Conservation (phyloP, 805 yeast genomes). For the Myxozyma mucilagina region DNA sequence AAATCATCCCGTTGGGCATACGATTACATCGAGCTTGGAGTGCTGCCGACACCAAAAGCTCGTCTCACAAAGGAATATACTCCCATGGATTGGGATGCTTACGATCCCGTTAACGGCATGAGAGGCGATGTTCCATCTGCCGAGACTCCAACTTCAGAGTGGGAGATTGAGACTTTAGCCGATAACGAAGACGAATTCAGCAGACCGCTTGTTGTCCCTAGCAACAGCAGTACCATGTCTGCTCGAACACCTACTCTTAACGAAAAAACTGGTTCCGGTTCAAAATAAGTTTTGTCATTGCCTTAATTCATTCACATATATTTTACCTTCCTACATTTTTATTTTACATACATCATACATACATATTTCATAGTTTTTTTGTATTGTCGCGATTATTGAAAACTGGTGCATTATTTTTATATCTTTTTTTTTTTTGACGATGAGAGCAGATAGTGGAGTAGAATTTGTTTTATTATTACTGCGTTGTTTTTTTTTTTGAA, state of each 20-base stretch:
- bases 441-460: background rate
- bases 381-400: no score
- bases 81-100: slow-evolving; percentile 24
- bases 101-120: slow-evolving; percentile 5
- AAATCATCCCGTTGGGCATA: slow-evolving; percentile 47
- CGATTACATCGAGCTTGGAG: slow-evolving; percentile 41
- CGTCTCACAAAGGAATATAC: slow-evolving; percentile 25
- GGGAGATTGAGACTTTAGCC: slow-evolving; percentile 30
- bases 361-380: background rate
- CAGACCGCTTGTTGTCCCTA: slow-evolving; percentile 11
- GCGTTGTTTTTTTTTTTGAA: background rate
- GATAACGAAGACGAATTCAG: slow-evolving; percentile 21
- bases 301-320: no score
- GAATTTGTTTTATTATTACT: background rate
- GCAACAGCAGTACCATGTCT: background rate
- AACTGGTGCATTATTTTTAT: no score
- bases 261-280: slow-evolving; percentile 1
- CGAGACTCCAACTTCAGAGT: slow-evolving; percentile 14
- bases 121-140: slow-evolving; percentile 5
- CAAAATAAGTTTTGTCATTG: background rate
- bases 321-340: no score
- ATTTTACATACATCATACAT: no score
- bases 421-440: no score
- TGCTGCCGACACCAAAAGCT: slow-evolving; percentile 22
- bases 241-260: background rate